Conservation (phyloP, 2,329 filamentous ascomycete species). For the Chaetothyriales sp. region DNA sequence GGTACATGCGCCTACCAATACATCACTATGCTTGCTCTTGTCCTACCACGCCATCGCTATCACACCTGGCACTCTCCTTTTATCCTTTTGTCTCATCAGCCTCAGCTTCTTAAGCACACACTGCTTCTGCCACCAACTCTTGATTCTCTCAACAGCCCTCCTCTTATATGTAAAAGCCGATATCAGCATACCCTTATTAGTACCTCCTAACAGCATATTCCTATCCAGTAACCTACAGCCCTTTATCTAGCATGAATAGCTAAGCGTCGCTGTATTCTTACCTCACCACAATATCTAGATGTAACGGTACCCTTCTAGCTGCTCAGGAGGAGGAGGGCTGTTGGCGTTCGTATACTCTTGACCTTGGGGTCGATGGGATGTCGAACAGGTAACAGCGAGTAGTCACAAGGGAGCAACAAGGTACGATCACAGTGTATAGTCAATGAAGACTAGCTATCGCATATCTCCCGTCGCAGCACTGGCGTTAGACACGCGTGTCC, state of each 20-base stretch:
- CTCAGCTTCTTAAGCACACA: slow-evolving; percentile 11
- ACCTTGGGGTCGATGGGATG: too few species aligned
- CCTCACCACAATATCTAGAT: slow-evolving; percentile 3
- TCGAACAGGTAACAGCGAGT: too few species aligned
- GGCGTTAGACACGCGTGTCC: too few species aligned
- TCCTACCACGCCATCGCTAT: background rate
- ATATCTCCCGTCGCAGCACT: too few species aligned
- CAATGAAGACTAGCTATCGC: too few species aligned
- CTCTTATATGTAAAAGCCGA: slow-evolving; percentile 17
- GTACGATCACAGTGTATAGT: too few species aligned
- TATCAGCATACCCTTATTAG: slow-evolving; percentile 6
- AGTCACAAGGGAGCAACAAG: too few species aligned
- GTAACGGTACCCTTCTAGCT: too few species aligned
- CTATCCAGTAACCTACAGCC: slow-evolving; percentile 3
- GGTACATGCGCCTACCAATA: background rate
- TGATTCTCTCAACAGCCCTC: slow-evolving; percentile 14
- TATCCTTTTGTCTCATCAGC: slow-evolving; percentile 7
- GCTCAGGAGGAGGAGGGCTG: too few species aligned
- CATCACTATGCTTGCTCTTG: background rate
- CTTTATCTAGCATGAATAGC: slow-evolving; percentile 7
- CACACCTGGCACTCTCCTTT: background rate
- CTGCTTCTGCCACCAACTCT: slow-evolving; percentile 16
- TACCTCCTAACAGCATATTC: background rate
- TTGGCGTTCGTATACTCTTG: too few species aligned
- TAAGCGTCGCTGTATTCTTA: slow-evolving; percentile 1